phyloP scores from a whole-genome alignment of 2,329 filamentous ascomycete species.

The Sporothrix protearum region DNA sequence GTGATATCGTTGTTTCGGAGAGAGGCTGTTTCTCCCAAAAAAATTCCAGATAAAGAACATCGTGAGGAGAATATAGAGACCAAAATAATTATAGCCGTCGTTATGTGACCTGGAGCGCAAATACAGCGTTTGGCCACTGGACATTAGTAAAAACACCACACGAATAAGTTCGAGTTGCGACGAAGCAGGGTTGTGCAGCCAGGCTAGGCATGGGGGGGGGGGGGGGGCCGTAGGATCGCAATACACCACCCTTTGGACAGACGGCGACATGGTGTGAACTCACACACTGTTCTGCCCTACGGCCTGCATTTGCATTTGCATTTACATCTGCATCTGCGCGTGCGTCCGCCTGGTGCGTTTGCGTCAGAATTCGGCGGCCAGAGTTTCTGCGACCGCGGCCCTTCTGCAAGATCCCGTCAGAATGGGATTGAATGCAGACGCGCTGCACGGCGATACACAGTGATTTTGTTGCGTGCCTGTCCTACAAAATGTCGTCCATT shows the following conservation, averaged over 20 bases:
- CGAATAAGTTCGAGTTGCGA: constrained; percentile 10
- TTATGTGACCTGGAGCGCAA: not conserved
- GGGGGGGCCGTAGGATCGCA: not conserved
- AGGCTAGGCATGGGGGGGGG: constrained; percentile 1
- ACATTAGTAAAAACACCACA: not conserved
- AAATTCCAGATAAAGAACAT: not conserved
- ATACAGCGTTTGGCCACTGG: not conserved
- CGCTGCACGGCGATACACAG: constrained; percentile 7
- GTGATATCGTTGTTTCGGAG: not conserved
- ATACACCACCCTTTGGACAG: not conserved
- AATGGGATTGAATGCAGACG: not conserved
- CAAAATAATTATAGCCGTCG: not conserved
- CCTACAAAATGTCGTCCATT: not conserved
- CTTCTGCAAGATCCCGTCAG: constrained; percentile 18
- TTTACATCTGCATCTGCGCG: constrained; percentile 9
- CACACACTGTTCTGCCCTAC: constrained; percentile 18
- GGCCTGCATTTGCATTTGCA: constrained; percentile 22
- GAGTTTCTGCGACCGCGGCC: constrained; percentile 19
- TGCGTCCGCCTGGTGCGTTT: constrained; percentile 1
- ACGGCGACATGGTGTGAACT: constrained; percentile 7
- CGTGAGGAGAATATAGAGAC: not conserved
- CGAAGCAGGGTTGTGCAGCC: not conserved
- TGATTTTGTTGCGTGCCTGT: not conserved
- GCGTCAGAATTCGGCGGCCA: not conserved
- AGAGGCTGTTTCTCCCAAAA: not conserved